Conservation (phyloP, 768 basidiomycete species). For the Chalciporus pseudorubinellus region DNA sequence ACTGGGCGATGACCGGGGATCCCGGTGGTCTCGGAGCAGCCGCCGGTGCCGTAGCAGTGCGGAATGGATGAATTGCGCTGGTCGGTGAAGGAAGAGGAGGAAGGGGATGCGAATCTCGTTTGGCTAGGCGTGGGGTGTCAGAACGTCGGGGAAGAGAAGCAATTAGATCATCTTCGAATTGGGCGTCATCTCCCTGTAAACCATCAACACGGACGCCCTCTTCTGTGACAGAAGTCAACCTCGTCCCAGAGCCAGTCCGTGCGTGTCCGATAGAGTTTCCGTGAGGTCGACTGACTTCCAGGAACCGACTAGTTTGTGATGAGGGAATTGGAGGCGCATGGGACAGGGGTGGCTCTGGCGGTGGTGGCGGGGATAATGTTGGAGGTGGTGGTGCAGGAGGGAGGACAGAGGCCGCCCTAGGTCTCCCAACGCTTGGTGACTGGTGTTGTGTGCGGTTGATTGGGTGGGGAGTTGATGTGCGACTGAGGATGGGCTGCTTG, state of each 20-base stretch:
- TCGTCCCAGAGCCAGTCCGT: slow-evolving; percentile 54
- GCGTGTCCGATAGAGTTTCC: slow-evolving; percentile 52
- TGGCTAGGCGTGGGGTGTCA: slow-evolving; percentile 43
- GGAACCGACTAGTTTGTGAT: slow-evolving; percentile 30
- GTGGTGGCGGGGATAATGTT: slow-evolving; percentile 55
- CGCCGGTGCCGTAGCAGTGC: slow-evolving; percentile 22
- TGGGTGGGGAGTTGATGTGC: slow-evolving; percentile 38
- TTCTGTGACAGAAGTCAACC: slow-evolving; percentile 61
- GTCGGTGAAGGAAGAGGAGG: slow-evolving; percentile 62
- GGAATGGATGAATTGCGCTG: slow-evolving; percentile 27
- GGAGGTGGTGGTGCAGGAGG: slow-evolving; percentile 70
- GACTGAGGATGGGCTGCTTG: slow-evolving; percentile 26
- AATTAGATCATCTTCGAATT: slow-evolving; percentile 32
- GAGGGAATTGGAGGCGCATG: slow-evolving; percentile 30
- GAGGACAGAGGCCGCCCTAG: slow-evolving; percentile 56
- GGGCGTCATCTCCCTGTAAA: slow-evolving; percentile 23
- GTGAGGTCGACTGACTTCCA: slow-evolving; percentile 42
- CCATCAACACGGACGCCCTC: slow-evolving; percentile 46
- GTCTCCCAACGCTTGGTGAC: slow-evolving; percentile 34
- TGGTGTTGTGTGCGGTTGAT: slow-evolving; percentile 27
- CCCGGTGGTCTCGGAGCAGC: slow-evolving; percentile 41
- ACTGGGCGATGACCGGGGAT: slow-evolving; percentile 44
- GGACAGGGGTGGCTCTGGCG: slow-evolving; percentile 35
- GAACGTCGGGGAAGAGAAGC: slow-evolving; percentile 32
- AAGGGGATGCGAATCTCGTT: slow-evolving; percentile 60